Evolutionary conservation across 352 stramenopile species (phyloP), one percentile per base, ranked within the genome.

Genomic region (Globisporangium mamillatum): DNA sequence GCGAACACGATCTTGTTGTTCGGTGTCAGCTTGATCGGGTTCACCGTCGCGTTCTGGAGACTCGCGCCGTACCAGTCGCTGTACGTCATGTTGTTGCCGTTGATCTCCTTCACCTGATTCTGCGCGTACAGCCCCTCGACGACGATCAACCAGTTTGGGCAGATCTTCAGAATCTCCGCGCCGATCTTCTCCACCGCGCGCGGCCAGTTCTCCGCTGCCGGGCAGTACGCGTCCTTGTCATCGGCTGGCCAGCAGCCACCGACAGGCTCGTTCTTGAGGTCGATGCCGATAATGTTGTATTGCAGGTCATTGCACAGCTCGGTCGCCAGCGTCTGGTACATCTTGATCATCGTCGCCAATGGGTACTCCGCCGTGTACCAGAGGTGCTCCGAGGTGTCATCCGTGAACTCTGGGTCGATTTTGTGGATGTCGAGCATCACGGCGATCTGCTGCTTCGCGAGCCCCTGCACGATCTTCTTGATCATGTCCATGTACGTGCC

Each of bases 391-490:
- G 78, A 90, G 50, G 82, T 91, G 27, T 85, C 78, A n/a, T 75
- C 73, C 34, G 73, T 91, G 67, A 88, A 91, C 59, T 76, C 79
- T 1, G 86, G 86, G 67, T 94, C 83, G 61, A 94, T 90, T 70
- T 93, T 93, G 77, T 94, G 87, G 57, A 94, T 88, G 60, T 94
- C 87, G 12, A 94, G 76, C 61, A 94, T 67, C 66, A 94, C 87
- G 6, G 81, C 85, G 66, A 94, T 92, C 63, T 92, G 81, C 69
- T 92, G 69, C 70, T 91, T 90, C 16, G 83, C 87, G 9, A 94
- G 81, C 1, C 83, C 87, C 60, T 93, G 83, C n/a, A 94, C 80
- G 46, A 94, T 75, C 60, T 86, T 87, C 70, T 90, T 89, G 74
- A 94, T 93, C 87, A 94, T 93, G 60, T 90, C 79, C 29, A 89